Evolutionary conservation across 169 alveolate genomes (phyloP).

Genomic region (Cryptosporidium felis): DNA sequence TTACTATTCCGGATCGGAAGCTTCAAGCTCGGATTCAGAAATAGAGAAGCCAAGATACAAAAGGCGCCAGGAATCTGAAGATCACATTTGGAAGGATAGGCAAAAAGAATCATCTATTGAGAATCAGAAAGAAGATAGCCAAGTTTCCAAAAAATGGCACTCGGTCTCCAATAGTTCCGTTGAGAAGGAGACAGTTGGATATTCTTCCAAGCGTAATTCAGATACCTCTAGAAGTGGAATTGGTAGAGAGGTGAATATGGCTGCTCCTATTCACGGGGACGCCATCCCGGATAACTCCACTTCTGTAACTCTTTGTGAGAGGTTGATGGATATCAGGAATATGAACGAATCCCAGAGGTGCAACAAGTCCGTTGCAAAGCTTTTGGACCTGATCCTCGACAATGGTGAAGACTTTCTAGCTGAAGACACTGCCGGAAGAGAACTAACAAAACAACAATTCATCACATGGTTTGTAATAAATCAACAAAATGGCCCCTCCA

Average conservation of each 20-base stretch:
- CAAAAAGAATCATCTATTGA: not conserved
- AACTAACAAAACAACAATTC: conserved; percentile 67
- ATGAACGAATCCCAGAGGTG: conserved; percentile 55
- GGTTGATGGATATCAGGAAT: conserved; percentile 46
- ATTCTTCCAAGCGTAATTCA: conserved; percentile 11
- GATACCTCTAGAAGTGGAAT: not conserved
- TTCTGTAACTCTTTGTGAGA: conserved; percentile 49
- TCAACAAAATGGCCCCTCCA: conserved; percentile 68
- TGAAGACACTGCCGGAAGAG: conserved; percentile 63
- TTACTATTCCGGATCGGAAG: conserved; percentile 46
- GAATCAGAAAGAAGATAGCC: not conserved
- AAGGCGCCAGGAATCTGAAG: conserved; percentile 16
- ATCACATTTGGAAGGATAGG: conserved; percentile 12
- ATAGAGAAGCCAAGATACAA: not conserved
- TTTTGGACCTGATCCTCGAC: conserved; percentile 35
- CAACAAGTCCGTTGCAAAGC: conserved; percentile 25
- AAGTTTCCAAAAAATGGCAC: conserved; percentile 22
- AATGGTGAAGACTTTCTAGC: conserved; percentile 43
- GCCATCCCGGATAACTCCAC: conserved; percentile 14
- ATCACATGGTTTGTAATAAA: conserved; percentile 66
- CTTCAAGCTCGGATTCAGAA: conserved; percentile 9
- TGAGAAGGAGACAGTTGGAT: not conserved
- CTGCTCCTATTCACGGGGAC: not conserved
- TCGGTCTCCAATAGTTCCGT: not conserved
- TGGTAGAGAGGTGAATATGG: not conserved